These are phyloP conservation scores for Lentinus tigrinus DNA, from an alignment of 768 basidiomycete species.

Conservation along the genomic window DNA sequence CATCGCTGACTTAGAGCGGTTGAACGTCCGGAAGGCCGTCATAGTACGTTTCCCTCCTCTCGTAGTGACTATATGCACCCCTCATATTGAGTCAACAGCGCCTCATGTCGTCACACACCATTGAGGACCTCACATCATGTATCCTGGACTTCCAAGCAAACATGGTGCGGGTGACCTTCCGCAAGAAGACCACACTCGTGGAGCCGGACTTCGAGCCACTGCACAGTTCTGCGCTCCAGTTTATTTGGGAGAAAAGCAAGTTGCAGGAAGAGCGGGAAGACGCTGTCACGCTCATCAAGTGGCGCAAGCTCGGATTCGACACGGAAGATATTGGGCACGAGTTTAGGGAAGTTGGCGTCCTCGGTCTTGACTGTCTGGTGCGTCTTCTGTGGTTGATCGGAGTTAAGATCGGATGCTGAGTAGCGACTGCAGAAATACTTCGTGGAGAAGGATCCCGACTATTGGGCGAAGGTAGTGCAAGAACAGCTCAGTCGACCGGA, in stretches of 20 bases:
- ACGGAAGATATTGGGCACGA: conserved; percentile 73
- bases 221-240: conserved; percentile 56
- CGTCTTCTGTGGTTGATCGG: conserved; percentile 21
- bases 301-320: conserved; percentile 78
- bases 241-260: conserved; percentile 67
- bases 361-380: conserved; percentile 83
- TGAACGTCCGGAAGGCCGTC: conserved; percentile 81
- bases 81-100: conserved; percentile 42
- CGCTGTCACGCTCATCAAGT: conserved; percentile 55
- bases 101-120: conserved; percentile 79
- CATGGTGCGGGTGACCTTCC: conserved; percentile 73
- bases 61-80: conserved; percentile 2
- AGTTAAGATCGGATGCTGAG: neutral
- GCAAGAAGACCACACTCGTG: conserved; percentile 77
- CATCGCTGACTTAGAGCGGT: conserved; percentile 65
- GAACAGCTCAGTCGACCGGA: conserved; percentile 77
- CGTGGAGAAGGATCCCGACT: conserved; percentile 65
- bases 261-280: conserved; percentile 52
- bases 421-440: conserved; percentile 53
- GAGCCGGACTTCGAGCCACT: conserved; percentile 62
- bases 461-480: conserved; percentile 72
- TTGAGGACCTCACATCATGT: conserved; percentile 79
- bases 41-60: conserved; percentile 50
- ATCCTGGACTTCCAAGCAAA: conserved; percentile 89
- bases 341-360: conserved; percentile 74